Base-by-base conservation (phyloP, 805 yeast genomes). In the Lipomyces yamanashiensis region DNA sequence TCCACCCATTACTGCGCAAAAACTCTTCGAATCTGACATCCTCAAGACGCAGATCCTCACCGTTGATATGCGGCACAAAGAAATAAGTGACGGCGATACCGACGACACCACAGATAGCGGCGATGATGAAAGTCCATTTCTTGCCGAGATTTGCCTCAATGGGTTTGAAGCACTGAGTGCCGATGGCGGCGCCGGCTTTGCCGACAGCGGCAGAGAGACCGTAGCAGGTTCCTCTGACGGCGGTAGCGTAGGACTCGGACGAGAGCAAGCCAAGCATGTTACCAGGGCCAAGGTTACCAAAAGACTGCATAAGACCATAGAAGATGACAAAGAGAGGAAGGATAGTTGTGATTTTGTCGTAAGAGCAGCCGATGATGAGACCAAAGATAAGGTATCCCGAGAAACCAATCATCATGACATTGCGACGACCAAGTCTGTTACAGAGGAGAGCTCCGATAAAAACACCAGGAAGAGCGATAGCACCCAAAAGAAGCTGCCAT, bases 141-240 rank as follows among this genome's bases (percentile, higher is more conserved):
- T 84, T 78, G 41, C 95, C 95, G 67, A 87, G 78, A 71, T 87
- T 75, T 47, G 71, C 75, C 75, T 86, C 85, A 68, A 89, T 87
- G 17, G 90, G 88, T 9, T 86, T 84, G 76, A 89, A 89, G 17
- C 82, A 82, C 73, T 86, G 84, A 28, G 92, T 87, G 36, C 95
- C 95, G 21, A 87, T 85, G 23, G 87, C 92, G n/a, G 93, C 95
- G 61, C 95, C 96, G 33, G 87, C 88, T 74, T 89, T 89, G 62
- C 95, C 95, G 54, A 87, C 78, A 2, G 92, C 95, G 44, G 95
- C 95, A 53, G 88, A 82, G 23, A 89, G 69, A 44, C 93, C 93
- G 71, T 89, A 89, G 55, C 84, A 79, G 0, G 91, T 86, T 44
- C 92, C 93, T 75, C 95, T 81, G 49, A 89, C 85, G 13, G 90